Percentiles rank a stretch among this genome's conserved stretches.
phyloP scores from a whole-genome alignment of 495 filamentous ascomycete genomes.

The Bombardia bombarda region DNA sequence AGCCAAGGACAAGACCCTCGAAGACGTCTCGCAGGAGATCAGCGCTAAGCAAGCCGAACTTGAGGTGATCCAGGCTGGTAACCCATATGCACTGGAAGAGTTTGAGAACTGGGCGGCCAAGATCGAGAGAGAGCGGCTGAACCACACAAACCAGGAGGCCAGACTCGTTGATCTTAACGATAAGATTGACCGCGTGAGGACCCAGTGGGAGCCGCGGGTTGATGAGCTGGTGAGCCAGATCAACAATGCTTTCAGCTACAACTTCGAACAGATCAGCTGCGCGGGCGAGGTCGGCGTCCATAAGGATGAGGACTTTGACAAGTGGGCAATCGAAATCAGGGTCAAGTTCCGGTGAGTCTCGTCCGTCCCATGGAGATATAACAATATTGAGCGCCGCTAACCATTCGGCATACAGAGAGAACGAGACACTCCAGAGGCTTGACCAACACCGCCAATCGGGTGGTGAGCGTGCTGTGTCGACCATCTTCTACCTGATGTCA shows the following conservation, averaged over 20 bases:
- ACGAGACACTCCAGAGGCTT: slow-evolving; percentile 74
- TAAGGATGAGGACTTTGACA: slow-evolving; percentile 82
- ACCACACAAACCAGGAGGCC: slow-evolving; percentile 31
- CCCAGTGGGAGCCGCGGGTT: slow-evolving; percentile 76
- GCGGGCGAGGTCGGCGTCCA: slow-evolving; percentile 82
- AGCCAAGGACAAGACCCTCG: slow-evolving; percentile 39
- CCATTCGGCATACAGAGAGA: slow-evolving; percentile 46
- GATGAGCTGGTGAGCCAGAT: slow-evolving; percentile 73
- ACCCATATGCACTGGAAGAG: slow-evolving; percentile 66
- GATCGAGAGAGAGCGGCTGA: slow-evolving; percentile 34
- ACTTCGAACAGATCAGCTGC: slow-evolving; percentile 88
- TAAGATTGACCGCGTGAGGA: slow-evolving; percentile 46
- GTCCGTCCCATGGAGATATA: not conserved
- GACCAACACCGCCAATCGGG: slow-evolving; percentile 92
- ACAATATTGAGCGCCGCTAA: not conserved
- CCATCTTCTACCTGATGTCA: slow-evolving; percentile 99
- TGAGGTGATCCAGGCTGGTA: slow-evolving; percentile 70
- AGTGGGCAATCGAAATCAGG: slow-evolving; percentile 88
- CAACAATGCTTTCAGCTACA: slow-evolving; percentile 80
- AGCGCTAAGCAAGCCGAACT: slow-evolving; percentile 65
- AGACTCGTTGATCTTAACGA: slow-evolving; percentile 48
- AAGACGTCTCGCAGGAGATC: slow-evolving; percentile 67
- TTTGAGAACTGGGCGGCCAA: slow-evolving; percentile 61
- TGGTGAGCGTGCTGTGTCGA: slow-evolving; percentile 91
- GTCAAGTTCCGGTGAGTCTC: slow-evolving; percentile 77